Percentiles rank a stretch among this genome's conserved stretches.
Evolutionary conservation across 768 basidiomycete species (phyloP).

Genomic region (Chalciporus piperatus): DNA sequence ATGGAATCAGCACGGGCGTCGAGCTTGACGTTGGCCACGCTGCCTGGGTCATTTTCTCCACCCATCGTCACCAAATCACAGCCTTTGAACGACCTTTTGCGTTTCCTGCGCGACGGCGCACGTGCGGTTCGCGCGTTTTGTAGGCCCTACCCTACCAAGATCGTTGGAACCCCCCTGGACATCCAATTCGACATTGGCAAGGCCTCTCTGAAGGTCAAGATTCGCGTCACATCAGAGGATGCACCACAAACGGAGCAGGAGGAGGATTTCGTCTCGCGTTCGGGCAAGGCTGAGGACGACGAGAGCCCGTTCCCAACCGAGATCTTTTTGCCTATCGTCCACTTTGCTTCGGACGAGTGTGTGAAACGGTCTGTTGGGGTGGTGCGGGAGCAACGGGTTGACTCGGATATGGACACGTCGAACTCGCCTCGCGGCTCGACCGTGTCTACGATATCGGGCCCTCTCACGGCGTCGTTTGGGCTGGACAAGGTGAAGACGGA

Average conservation of each 20-base stretch:
- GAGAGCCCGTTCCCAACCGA: conserved; percentile 64
- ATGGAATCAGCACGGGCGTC: conserved; percentile 15
- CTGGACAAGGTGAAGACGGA: conserved; percentile 8
- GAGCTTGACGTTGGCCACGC: conserved; percentile 17
- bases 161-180: conserved; percentile 63
- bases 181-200: conserved; percentile 75
- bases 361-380: conserved; percentile 20
- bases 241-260: conserved; percentile 17
- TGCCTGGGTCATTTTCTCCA: conserved; percentile 15
- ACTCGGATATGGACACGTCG: background rate
- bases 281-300: conserved; percentile 17
- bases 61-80: conserved; percentile 4
- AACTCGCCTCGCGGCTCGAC: conserved; percentile 1
- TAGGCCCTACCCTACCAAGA: conserved; percentile 76
- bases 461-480: conserved; percentile 1
- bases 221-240: conserved; percentile 64
- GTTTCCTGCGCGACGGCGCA: conserved; percentile 82
- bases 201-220: conserved; percentile 65
- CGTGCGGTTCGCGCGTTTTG: conserved; percentile 82
- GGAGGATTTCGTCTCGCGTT: background rate
- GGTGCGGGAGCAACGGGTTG: background rate
- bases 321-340: conserved; percentile 87
- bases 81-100: conserved; percentile 28
- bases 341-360: conserved; percentile 60
- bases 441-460: conserved; percentile 17